phyloP scores from a whole-genome alignment of 139 green algal species.

The Chlamydomonas applanata region DNA sequence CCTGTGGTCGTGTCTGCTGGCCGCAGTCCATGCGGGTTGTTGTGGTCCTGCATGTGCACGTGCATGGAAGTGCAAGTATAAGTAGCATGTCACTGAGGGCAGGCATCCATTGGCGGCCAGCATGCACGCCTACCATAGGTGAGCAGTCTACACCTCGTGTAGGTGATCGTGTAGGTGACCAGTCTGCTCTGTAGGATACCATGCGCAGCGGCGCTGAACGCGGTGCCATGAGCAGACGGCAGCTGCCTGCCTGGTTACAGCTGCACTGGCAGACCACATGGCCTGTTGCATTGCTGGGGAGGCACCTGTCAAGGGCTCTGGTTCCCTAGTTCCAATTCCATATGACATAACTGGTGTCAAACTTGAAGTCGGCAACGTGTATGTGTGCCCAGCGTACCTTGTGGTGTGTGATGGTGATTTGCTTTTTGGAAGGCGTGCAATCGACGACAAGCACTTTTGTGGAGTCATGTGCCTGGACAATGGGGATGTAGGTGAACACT shows the following conservation, averaged over 20 bases:
- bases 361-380: background rate
- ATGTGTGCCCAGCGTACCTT: slow-evolving; percentile 18
- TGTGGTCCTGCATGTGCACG: slow-evolving; percentile 14
- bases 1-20: slow-evolving; percentile 50
- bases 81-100: background rate
- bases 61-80: background rate
- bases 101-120: background rate
- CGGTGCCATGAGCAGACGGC: too few relatives aligned
- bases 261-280: too few relatives aligned
- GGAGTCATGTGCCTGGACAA: background rate
- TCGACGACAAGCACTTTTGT: slow-evolving; percentile 36
- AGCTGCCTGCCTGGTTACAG: too few relatives aligned
- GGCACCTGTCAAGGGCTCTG: too few relatives aligned
- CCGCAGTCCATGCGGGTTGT: slow-evolving; percentile 48
- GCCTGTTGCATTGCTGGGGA: too few relatives aligned
- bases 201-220: too few relatives aligned
- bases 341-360: too few relatives aligned
- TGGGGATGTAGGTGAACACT: slow-evolving; percentile 24
- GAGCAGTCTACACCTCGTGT: background rate
- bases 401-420: slow-evolving; percentile 62
- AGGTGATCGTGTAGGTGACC: too few relatives aligned
- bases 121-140: background rate
- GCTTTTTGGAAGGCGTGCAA: slow-evolving; percentile 48
- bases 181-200: too few relatives aligned
- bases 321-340: too few relatives aligned